Conservation (phyloP, 805 yeast genomes). For the Ogataea pilisensis region DNA sequence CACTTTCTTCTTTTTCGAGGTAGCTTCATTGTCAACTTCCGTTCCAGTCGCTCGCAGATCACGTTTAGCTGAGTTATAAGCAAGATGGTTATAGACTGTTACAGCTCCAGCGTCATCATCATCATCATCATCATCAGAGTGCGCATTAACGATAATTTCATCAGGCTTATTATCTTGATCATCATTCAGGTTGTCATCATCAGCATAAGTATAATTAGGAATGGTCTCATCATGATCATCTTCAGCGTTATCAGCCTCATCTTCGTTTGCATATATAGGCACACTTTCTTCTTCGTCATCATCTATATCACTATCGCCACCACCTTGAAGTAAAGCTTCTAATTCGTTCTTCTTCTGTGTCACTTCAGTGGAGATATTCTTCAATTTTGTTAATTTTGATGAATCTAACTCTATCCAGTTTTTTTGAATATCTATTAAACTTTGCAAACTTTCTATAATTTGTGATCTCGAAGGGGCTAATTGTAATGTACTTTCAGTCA, state of each 20-base stretch:
- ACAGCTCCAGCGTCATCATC: no score
- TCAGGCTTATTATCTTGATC: constrained; percentile 7
- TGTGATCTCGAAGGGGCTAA: constrained; percentile 19
- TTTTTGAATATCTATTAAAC: constrained; percentile 26
- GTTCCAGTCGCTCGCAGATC: no score
- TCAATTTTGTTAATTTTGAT: constrained; percentile 17
- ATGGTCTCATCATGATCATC: constrained; percentile 17
- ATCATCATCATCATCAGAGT: constrained; percentile 4
- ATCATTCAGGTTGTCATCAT: constrained; percentile 8
- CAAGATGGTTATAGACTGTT: no score
- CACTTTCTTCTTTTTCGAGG: neutral
- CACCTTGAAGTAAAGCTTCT: constrained; percentile 18
- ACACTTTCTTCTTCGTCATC: constrained; percentile 18
- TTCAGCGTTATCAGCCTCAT: constrained; percentile 8
- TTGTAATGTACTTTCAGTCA: constrained; percentile 11
- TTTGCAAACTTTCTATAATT: constrained; percentile 23
- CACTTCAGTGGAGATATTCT: constrained; percentile 14
- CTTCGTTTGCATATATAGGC: constrained; percentile 17
- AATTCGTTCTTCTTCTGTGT: constrained; percentile 23
- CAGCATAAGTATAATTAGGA: constrained; percentile 10
- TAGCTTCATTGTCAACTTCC: neutral
- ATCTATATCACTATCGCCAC: constrained; percentile 11
- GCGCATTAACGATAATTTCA: constrained; percentile 4
- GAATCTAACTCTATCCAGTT: constrained; percentile 29
- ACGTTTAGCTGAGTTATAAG: no score